Evolutionary conservation across 352 stramenopile species (phyloP).

Genomic region (Globisporangium paroecandrum): DNA sequence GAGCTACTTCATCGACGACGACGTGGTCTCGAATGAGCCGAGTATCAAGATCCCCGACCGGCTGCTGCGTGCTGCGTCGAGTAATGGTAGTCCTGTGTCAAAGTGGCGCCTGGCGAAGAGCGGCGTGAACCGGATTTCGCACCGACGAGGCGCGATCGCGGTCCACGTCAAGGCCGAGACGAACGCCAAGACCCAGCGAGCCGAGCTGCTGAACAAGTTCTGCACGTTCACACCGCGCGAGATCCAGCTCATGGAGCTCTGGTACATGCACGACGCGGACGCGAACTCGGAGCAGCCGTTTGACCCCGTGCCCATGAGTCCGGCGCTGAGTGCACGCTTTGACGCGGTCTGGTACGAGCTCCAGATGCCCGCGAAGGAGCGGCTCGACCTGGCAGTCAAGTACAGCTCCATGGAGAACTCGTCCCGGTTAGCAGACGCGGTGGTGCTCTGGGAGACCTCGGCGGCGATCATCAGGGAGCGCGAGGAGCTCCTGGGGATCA

Average conservation of each 20-base stretch:
- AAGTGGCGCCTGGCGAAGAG: constrained; percentile 50
- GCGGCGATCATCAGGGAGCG: constrained; percentile 50
- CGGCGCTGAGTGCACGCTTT: constrained; percentile 57
- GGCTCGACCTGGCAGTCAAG: constrained; percentile 74
- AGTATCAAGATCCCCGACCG: constrained; percentile 41
- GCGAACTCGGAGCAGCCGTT: constrained; percentile 32
- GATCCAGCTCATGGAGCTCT: constrained; percentile 62
- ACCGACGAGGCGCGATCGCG: constrained; percentile 46
- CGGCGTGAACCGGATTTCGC: constrained; percentile 33
- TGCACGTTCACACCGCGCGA: constrained; percentile 48
- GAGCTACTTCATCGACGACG: constrained; percentile 51
- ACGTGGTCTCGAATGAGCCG: constrained; percentile 28
- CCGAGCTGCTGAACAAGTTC: constrained; percentile 44
- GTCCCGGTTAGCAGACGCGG: constrained; percentile 50
- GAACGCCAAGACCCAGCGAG: constrained; percentile 30
- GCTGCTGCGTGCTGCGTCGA: constrained; percentile 15
- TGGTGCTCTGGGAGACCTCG: constrained; percentile 58
- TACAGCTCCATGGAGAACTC: constrained; percentile 61
- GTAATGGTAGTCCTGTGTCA: constrained; percentile 18
- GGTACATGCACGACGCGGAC: constrained; percentile 51
- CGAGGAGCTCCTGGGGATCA: constrained; percentile 48
- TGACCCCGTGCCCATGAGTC: constrained; percentile 62
- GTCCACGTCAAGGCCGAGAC: constrained; percentile 41
- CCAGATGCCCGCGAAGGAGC: constrained; percentile 48
- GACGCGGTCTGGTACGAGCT: constrained; percentile 70